Evolutionary conservation across 495 filamentous ascomycete genomes (phyloP), one percentile per base, ranked within the genome.

Genomic region (Hypoxylon fuscum): DNA sequence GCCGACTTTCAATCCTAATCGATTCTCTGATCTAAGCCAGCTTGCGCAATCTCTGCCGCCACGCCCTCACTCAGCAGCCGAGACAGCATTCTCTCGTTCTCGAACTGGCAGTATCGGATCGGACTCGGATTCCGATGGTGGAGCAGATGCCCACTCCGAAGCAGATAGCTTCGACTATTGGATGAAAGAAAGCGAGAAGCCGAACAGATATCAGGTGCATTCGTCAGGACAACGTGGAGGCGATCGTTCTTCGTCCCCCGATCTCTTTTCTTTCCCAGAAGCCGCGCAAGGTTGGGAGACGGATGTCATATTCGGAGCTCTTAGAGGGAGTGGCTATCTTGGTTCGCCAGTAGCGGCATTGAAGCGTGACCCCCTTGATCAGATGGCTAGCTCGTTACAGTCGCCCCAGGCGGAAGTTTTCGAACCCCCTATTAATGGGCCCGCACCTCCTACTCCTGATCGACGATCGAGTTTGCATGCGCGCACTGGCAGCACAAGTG

Each of bases 261-360:
- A 81, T 59, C 68, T 82, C 11, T 82, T 82, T 43, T 75, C 76
- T 0, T 80, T 82, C 49, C 78, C 79, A 5, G 46, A 50, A 0
- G 66, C 68, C 41, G 55, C 67, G 1, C 47, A 48, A 38, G 76
- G 74, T 9, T 81, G 78, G 79, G 72, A 73, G 18, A 70, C 77
- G 10, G 66, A 74, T 21, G 73, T 67, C 22, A 80, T 80, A 59
- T 80, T 77, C 44, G 79, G 77, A 6, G 55, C 70, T 6, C 61
- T 77, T 7, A 70, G 64, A 8, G 76, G 75, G 2, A 58, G 45
- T 21, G 75, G 74, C 3, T 79, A 75, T 53, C 47, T 67, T 18
- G 69, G 75, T 9, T 65, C 42, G 38, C 74, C 38, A 23, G 62
- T 42, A 46, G 66, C 49, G 22, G 63, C 68, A 0, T 67, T 75